phyloP scores from a whole-genome alignment of 495 filamentous ascomycete genomes.

The Beverwykella pulmonaria region DNA sequence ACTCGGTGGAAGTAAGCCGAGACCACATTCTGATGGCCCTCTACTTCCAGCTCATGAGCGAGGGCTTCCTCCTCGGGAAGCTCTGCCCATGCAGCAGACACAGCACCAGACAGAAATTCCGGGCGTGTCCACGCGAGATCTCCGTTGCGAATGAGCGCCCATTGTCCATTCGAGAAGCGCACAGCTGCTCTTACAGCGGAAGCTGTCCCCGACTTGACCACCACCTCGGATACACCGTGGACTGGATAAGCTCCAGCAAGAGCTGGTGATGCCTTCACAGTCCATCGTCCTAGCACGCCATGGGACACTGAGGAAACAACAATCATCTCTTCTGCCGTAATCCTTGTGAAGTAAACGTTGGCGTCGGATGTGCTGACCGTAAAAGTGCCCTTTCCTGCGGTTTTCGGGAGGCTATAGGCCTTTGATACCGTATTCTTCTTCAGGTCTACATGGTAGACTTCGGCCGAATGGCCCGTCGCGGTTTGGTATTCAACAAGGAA shows the following conservation, averaged over 20 bases:
- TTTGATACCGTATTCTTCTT: slow-evolving; percentile 65
- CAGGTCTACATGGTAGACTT: slow-evolving; percentile 81
- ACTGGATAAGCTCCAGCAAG: slow-evolving; percentile 47
- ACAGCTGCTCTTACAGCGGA: slow-evolving; percentile 79
- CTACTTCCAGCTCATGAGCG: slow-evolving; percentile 77
- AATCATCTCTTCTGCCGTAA: slow-evolving; percentile 69
- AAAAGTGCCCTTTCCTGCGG: slow-evolving; percentile 71
- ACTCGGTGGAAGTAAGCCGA: slow-evolving; percentile 86
- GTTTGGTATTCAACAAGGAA: slow-evolving; percentile 85
- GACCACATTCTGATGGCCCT: slow-evolving; percentile 77
- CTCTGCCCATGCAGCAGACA: slow-evolving; percentile 79
- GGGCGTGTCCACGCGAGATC: slow-evolving; percentile 75
- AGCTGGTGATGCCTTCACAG: slow-evolving; percentile 43
- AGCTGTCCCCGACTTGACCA: slow-evolving; percentile 61
- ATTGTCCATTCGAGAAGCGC: slow-evolving; percentile 70
- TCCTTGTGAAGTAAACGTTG: slow-evolving; percentile 85
- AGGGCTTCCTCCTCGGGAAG: slow-evolving; percentile 66
- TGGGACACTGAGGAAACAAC: slow-evolving; percentile 77
- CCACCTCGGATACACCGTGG: slow-evolving; percentile 81
- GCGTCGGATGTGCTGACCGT: slow-evolving; percentile 74
- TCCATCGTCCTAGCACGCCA: slow-evolving; percentile 73
- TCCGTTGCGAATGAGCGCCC: slow-evolving; percentile 81
- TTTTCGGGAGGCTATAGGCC: slow-evolving; percentile 72
- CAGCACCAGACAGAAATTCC: slow-evolving; percentile 75
- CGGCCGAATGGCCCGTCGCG: slow-evolving; percentile 69